Evolutionary conservation across 768 basidiomycete species (phyloP).

Genomic region (Mycena amicta): DNA sequence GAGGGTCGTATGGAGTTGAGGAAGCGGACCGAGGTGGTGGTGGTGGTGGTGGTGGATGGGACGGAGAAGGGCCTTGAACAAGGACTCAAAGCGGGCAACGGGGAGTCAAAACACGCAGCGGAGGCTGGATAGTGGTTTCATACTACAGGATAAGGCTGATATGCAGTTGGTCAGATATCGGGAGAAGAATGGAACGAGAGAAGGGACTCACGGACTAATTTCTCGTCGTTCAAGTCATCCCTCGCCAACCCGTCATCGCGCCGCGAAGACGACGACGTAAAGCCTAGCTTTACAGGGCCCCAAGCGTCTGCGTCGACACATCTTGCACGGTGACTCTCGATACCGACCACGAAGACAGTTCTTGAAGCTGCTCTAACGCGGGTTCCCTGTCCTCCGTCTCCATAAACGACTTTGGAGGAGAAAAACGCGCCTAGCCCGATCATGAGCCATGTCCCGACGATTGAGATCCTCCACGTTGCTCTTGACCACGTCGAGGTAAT

Average conservation of each 20-base stretch:
- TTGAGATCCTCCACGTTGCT: constrained; percentile 98
- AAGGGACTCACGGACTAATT: constrained; percentile 67
- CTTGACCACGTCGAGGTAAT: constrained; percentile 84
- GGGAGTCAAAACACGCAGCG: no score
- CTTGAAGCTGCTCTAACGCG: constrained; percentile 48
- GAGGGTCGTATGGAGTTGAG: constrained; percentile 29
- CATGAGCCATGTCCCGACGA: constrained; percentile 73
- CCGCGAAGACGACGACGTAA: constrained; percentile 7
- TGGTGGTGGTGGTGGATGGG: no score
- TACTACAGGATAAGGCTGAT: no score
- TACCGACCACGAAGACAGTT: constrained; percentile 47
- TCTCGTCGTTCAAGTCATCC: constrained; percentile 73
- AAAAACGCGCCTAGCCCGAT: constrained; percentile 68
- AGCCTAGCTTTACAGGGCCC: constrained; percentile 56
- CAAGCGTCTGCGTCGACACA: constrained; percentile 73
- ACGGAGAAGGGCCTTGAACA: no score
- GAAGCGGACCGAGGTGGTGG: not conserved
- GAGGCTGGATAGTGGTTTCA: no score
- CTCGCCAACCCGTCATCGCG: constrained; percentile 45
- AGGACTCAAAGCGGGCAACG: no score
- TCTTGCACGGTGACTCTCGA: constrained; percentile 89
- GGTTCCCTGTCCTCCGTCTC: no score
- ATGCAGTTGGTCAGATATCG: no score
- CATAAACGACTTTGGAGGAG: constrained; percentile 7
- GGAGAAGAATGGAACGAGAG: not conserved